phyloP scores from a whole-genome alignment of 768 basidiomycete genomes.

The Pleurotus sapidus region DNA sequence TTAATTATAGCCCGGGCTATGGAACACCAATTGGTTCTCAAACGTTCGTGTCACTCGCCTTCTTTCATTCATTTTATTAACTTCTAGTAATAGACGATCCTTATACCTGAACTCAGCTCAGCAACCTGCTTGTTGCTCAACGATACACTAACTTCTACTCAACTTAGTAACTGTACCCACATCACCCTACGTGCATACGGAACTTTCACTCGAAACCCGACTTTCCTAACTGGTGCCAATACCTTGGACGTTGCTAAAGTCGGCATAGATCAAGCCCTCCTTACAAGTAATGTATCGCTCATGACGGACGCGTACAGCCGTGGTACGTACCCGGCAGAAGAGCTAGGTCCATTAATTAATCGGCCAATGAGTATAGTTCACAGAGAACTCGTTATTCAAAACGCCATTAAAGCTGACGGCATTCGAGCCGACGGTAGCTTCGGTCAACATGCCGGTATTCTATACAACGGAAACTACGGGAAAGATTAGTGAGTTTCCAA shows the following conservation, averaged over 20 bases:
- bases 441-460: conserved; percentile 54
- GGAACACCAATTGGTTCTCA: conserved; percentile 68
- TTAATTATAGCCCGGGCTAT: conserved; percentile 19
- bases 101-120: conserved; percentile 56
- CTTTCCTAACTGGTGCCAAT: conserved; percentile 63
- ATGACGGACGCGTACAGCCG: conserved; percentile 46
- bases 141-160: conserved; percentile 37
- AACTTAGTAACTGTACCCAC: conserved; percentile 42
- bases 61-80: not conserved
- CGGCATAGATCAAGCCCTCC: conserved; percentile 49
- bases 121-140: conserved; percentile 56
- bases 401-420: conserved; percentile 52
- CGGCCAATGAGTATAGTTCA: conserved; percentile 33
- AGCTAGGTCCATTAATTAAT: not conserved
- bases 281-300: conserved; percentile 39
- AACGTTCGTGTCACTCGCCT: conserved; percentile 35
- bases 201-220: conserved; percentile 38
- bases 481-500: conserved; percentile 33
- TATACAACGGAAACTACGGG: conserved; percentile 75
- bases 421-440: conserved; percentile 54
- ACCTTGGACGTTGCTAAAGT: conserved; percentile 62
- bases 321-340: not conserved
- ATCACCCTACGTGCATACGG: conserved; percentile 53
- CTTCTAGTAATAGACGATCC: conserved; percentile 42
- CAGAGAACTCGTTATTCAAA: conserved; percentile 46